Evolutionary conservation across 2,329 filamentous ascomycete genomes (phyloP).

Genomic region (Colletotrichum liaoningense): DNA sequence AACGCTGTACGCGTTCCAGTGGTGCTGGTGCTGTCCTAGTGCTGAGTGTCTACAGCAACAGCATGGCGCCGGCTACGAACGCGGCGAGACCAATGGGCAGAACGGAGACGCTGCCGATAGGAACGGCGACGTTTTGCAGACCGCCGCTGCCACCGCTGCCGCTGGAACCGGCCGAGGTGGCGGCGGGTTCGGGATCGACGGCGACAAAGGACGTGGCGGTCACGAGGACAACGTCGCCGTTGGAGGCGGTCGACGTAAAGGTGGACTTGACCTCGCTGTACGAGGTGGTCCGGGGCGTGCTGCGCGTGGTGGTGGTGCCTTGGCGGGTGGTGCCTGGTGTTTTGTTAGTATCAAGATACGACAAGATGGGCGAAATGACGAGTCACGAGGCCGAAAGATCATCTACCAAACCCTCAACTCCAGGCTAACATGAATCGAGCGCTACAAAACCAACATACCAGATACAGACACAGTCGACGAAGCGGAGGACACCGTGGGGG

Average conservation of each 20-base stretch:
- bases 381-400: not conserved
- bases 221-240: slow-evolving; percentile 58
- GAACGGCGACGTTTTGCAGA: slow-evolving; percentile 51
- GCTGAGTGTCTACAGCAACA: slow-evolving; percentile 9
- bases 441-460: slow-evolving; percentile 36
- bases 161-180: slow-evolving; percentile 39
- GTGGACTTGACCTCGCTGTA: slow-evolving; percentile 52
- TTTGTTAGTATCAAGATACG: slow-evolving; percentile 3
- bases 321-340: slow-evolving; percentile 38
- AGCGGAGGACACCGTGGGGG: slow-evolving; percentile 29
- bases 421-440: slow-evolving; percentile 11
- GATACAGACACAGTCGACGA: slow-evolving; percentile 21
- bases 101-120: slow-evolving; percentile 36
- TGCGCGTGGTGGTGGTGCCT: slow-evolving; percentile 44
- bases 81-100: slow-evolving; percentile 40
- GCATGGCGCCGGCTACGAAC: slow-evolving; percentile 39
- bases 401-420: not conserved
- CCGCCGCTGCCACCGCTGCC: slow-evolving; percentile 39
- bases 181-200: slow-evolving; percentile 50
- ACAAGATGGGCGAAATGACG: not conserved
- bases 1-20: not conserved
- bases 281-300: slow-evolving; percentile 45
- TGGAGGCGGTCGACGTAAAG: slow-evolving; percentile 57
- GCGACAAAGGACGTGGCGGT: slow-evolving; percentile 63
- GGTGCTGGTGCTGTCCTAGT: not conserved